A percentile compares a stretch with the other conserved stretches of the same genome.
phyloP scores from a whole-genome alignment of 1,284 basidiomycete genomes.

The Lignosus rhinocerotis region DNA sequence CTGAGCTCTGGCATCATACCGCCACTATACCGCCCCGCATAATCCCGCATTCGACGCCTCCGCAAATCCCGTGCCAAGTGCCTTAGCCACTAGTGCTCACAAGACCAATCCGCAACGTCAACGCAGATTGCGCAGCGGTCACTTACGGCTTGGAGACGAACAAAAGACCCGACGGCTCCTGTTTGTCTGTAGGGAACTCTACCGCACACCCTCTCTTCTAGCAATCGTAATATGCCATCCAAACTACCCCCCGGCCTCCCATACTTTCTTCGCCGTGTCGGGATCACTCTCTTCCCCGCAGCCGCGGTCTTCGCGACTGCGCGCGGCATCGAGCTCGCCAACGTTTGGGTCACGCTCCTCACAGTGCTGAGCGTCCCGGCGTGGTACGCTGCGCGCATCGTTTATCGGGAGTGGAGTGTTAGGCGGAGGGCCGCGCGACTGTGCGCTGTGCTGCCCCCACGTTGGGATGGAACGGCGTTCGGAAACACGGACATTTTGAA shows the following conservation, averaged over 20 bases:
- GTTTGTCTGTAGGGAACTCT: no score
- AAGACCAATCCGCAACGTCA: no score
- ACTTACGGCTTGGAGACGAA: no score
- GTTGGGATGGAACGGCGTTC: slow-evolving; percentile 13
- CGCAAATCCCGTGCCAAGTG: no score
- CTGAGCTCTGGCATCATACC: no score
- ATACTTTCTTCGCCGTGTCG: not conserved
- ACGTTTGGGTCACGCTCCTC: not conserved
- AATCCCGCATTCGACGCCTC: no score
- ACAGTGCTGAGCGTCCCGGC: slow-evolving; percentile 7
- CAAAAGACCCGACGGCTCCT: no score
- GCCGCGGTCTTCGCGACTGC: not conserved
- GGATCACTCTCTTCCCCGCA: not conserved
- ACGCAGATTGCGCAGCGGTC: no score
- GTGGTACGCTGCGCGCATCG: slow-evolving; percentile 1
- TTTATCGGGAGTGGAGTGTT: slow-evolving; percentile 1
- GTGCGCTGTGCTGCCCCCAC: slow-evolving; percentile 22
- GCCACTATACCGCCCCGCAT: no score
- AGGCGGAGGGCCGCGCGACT: slow-evolving; percentile 11
- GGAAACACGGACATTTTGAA: slow-evolving; percentile 20
- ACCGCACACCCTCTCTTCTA: no score
- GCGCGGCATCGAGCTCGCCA: not conserved
- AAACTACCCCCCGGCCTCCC: not conserved
- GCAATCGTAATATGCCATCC: not conserved
- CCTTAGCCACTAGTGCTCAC: no score